A percentile compares a stretch with the other conserved stretches of the same genome.
phyloP scores from a whole-genome alignment of 1,284 basidiomycete species.

The Pholiota adiposa region DNA sequence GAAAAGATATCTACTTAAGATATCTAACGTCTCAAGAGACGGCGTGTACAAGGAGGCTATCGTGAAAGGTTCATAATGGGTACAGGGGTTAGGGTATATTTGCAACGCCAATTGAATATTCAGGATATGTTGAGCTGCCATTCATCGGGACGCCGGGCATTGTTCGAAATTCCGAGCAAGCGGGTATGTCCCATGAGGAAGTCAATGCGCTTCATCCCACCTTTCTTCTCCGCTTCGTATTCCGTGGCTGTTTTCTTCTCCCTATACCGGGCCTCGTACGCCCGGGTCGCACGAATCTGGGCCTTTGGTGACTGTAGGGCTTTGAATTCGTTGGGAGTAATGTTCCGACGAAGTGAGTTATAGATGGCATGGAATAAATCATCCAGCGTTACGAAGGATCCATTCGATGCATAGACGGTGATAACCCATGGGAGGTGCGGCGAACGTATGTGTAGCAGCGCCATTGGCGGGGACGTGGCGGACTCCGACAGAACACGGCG shows the following conservation, averaged over 20 bases:
- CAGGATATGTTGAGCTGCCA: slow-evolving; percentile 23
- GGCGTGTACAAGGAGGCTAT: background rate
- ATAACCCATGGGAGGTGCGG: slow-evolving; percentile 29
- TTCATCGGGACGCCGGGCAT: slow-evolving; percentile 19
- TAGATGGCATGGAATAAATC: slow-evolving; percentile 33
- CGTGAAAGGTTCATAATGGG: background rate
- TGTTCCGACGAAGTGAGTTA: slow-evolving; percentile 31
- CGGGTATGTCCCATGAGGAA: slow-evolving; percentile 36
- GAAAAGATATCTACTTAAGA: background rate
- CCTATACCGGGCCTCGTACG: slow-evolving; percentile 47
- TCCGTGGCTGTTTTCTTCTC: slow-evolving; percentile 29
- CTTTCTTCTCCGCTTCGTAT: slow-evolving; percentile 38
- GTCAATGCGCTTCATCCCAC: slow-evolving; percentile 44
- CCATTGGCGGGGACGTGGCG: slow-evolving; percentile 32
- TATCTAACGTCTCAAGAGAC: background rate
- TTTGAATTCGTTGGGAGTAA: slow-evolving; percentile 43
- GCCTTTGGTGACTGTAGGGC: slow-evolving; percentile 34
- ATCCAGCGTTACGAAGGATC: slow-evolving; percentile 29
- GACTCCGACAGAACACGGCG: slow-evolving; percentile 25
- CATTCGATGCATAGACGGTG: slow-evolving; percentile 25
- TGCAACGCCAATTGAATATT: too few relatives aligned
- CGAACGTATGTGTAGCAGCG: slow-evolving; percentile 24
- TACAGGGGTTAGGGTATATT: background rate
- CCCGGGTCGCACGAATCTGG: slow-evolving; percentile 39
- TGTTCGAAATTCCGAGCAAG: slow-evolving; percentile 34